A percentile compares a stretch with the other conserved stretches of the same genome.
phyloP scores from a whole-genome alignment of 1,139 yeast genomes.

The Cylindricascospora bacillispora region DNA sequence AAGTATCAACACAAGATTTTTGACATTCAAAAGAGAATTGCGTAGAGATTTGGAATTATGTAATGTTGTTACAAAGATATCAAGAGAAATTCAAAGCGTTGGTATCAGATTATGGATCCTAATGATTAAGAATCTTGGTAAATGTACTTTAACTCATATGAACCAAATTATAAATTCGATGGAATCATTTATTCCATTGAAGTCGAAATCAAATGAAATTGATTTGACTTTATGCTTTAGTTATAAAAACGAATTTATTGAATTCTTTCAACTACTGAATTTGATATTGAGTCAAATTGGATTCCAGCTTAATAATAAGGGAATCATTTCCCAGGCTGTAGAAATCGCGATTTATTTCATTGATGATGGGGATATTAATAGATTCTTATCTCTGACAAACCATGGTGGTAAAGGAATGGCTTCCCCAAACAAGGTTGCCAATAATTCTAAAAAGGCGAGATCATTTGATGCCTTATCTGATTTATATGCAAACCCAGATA shows the following conservation, averaged over 20 bases:
- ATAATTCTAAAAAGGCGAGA: conserved; percentile 26
- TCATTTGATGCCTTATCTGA: conserved; percentile 57
- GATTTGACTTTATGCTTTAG: conserved; percentile 22
- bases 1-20: conserved; percentile 40
- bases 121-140: conserved; percentile 33
- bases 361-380: conserved; percentile 19
- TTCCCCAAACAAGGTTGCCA: conserved; percentile 11
- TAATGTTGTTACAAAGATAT: conserved; percentile 31
- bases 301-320: conserved; percentile 24
- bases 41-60: conserved; percentile 38
- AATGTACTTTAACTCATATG: conserved; percentile 38
- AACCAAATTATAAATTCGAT: conserved; percentile 36
- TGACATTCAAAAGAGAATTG: conserved; percentile 45
- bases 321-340: conserved; percentile 26
- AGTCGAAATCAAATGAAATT: conserved; percentile 18
- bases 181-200: conserved; percentile 42
- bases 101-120: conserved; percentile 33
- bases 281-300: conserved; percentile 15
- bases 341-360: conserved; percentile 25
- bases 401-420: conserved; percentile 4
- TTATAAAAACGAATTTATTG: conserved; percentile 15
- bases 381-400: conserved; percentile 8
- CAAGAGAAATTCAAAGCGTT: conserved; percentile 33
- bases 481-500: conserved; percentile 52
- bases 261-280: conserved; percentile 12